Conservation (phyloP, 2,329 filamentous ascomycete genomes). For the Penicillium aurantiogriseum region DNA sequence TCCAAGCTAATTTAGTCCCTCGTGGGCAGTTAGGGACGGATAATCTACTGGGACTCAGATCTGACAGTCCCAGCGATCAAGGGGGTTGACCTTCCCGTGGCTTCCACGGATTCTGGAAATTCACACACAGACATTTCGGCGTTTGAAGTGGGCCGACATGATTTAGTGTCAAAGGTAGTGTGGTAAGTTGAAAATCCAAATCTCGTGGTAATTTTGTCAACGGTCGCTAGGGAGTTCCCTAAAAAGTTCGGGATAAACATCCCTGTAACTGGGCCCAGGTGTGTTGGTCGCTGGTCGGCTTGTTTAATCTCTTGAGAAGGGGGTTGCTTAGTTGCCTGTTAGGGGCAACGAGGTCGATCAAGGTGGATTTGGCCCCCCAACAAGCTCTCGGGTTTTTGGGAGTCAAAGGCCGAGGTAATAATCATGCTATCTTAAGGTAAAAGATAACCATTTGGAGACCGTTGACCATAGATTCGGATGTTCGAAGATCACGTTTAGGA, state of each 20-base stretch:
- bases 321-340: background rate
- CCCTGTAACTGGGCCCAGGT: background rate
- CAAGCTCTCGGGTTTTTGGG: background rate
- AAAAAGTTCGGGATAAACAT: background rate
- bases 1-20: background rate
- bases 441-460: background rate
- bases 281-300: background rate
- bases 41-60: conserved; percentile 3
- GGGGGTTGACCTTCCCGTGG: conserved; percentile 4
- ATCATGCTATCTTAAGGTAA: background rate
- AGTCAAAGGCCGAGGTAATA: background rate
- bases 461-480: background rate
- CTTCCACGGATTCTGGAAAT: conserved; percentile 8
- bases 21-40: background rate
- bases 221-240: background rate
- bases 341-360: conserved; percentile 1
- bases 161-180: conserved; percentile 2
- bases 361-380: background rate
- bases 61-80: conserved; percentile 12
- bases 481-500: conserved; percentile 2
- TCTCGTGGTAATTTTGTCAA: background rate
- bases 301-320: background rate
- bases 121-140: conserved; percentile 1
- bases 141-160: conserved; percentile 5
- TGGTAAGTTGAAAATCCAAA: background rate